Conservation (phyloP, 345 rosid genomes). For the Sisymbrium irio region DNA sequence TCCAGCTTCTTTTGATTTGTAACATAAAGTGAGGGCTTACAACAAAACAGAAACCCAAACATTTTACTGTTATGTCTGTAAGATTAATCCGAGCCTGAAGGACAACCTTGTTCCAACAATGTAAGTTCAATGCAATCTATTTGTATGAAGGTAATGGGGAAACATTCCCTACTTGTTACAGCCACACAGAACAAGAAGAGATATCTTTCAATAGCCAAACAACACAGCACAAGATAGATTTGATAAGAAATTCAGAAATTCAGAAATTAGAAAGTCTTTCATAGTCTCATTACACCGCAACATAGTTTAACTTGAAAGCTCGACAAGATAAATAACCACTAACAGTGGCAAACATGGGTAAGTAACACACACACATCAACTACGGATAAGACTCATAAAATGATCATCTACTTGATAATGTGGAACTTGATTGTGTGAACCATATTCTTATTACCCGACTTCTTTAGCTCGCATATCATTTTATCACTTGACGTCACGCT, state of each 20-base stretch:
- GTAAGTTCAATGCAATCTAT: slow-evolving; percentile 2
- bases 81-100: not conserved
- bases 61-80: slow-evolving; percentile 4
- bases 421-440: slow-evolving; percentile 27
- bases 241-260: not conserved
- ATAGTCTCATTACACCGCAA: not conserved
- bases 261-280: not conserved
- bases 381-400: not conserved
- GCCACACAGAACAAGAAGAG: not conserved
- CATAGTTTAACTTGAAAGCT: not conserved
- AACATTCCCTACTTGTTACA: not conserved
- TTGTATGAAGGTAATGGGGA: slow-evolving; percentile 7
- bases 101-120: not conserved
- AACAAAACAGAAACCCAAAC: slow-evolving; percentile 21
- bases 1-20: slow-evolving; percentile 21
- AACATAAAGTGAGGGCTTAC: slow-evolving; percentile 20
- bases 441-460: not conserved
- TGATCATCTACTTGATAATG: not conserved
- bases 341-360: not conserved
- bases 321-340: not conserved
- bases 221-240: not conserved
- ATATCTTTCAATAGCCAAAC: not conserved
- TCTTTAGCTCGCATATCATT: slow-evolving; percentile 16
- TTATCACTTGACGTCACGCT: not conserved
- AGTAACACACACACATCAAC: not conserved